phyloP scores from a whole-genome alignment of 2,329 filamentous ascomycete genomes.

The Ophiostoma himal-ulmi region DNA sequence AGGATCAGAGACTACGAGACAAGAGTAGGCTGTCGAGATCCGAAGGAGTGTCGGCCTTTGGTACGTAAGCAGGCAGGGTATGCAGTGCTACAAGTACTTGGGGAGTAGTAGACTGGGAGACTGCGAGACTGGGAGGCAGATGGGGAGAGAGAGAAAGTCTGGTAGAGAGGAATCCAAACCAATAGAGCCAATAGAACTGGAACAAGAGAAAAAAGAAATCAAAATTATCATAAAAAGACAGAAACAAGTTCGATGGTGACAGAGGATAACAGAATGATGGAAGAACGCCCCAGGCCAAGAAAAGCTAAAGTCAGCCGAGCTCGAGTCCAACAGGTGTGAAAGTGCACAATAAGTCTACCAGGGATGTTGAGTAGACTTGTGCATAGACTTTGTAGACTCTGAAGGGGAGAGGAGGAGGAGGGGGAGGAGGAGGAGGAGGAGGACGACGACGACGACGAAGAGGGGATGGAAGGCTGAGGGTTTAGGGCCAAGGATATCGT shows the following conservation, averaged over 20 bases:
- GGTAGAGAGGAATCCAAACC: not conserved
- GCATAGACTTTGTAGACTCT: too few species aligned
- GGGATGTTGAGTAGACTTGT: not conserved
- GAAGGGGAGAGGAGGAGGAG: not conserved
- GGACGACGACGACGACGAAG: too few species aligned
- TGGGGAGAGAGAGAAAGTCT: not conserved
- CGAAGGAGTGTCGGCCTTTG: not conserved
- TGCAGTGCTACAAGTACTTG: not conserved
- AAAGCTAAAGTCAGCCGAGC: slow-evolving; percentile 14
- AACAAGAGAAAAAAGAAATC: not conserved
- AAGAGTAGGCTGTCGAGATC: not conserved
- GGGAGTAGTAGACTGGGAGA: not conserved
- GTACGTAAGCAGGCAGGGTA: not conserved
- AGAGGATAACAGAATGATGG: slow-evolving; percentile 25
- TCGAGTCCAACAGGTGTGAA: slow-evolving; percentile 5
- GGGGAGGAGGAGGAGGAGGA: not conserved
- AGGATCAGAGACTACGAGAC: not conserved
- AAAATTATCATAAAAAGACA: not conserved
- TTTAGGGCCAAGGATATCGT: not conserved
- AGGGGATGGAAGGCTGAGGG: not conserved
- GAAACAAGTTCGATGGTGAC: slow-evolving; percentile 23
- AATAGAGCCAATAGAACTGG: not conserved
- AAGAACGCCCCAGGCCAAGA: slow-evolving; percentile 22
- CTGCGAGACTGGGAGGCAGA: not conserved
- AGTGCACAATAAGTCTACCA: not conserved